Conservation (phyloP, 768 basidiomycete genomes). For the Nidula microcarpa region DNA sequence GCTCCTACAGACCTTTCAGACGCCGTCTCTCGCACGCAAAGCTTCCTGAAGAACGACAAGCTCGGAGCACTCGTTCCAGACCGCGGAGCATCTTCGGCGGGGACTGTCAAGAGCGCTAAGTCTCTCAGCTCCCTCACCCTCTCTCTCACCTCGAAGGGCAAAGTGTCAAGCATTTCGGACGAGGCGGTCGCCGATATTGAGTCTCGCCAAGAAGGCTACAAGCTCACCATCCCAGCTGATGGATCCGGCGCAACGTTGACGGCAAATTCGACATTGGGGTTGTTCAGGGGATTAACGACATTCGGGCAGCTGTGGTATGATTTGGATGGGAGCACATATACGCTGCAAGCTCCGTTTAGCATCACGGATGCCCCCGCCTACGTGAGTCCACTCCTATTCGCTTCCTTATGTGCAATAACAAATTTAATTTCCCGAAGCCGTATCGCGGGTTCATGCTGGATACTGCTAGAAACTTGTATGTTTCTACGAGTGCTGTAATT, state of each 20-base stretch:
- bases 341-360: background rate
- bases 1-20: background rate
- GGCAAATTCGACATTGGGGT: conserved; percentile 55
- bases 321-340: conserved; percentile 34
- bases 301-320: conserved; percentile 63
- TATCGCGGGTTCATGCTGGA: conserved; percentile 71
- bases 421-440: conserved; percentile 54
- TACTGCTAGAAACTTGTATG: conserved; percentile 63
- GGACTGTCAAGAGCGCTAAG: background rate
- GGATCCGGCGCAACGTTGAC: conserved; percentile 42
- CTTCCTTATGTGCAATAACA: conserved; percentile 47
- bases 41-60: conserved; percentile 30
- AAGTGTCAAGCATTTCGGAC: background rate
- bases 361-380: background rate
- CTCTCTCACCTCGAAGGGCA: background rate
- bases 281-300: conserved; percentile 61
- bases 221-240: conserved; percentile 33
- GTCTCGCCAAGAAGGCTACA: background rate
- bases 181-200: background rate
- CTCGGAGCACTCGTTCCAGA: conserved; percentile 20
- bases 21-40: background rate
- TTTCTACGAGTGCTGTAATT: background rate
- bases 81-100: background rate
- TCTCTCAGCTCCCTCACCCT: background rate
- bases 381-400: background rate